These are phyloP conservation scores for Lizanozyma gosingica DNA, from an alignment of 1,139 yeast genomes.

Conservation along the genomic window DNA sequence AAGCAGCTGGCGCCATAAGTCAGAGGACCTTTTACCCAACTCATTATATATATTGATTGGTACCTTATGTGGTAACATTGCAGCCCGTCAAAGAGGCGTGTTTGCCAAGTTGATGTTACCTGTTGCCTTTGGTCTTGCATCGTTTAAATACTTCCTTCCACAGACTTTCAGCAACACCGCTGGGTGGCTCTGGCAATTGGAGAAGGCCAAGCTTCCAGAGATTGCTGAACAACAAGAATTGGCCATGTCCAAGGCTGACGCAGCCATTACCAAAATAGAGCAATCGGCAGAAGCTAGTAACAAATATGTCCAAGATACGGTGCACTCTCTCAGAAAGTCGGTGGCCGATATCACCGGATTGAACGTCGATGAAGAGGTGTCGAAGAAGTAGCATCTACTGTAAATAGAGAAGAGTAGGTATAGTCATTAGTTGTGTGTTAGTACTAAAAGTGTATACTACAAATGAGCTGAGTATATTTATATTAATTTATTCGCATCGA, in stretches of 20 bases:
- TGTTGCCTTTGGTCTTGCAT: slow-evolving; percentile 51
- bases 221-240: slow-evolving; percentile 58
- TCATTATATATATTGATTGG: slow-evolving; percentile 64
- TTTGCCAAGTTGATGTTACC: slow-evolving; percentile 57
- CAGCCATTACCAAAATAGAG: slow-evolving; percentile 35
- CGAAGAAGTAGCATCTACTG: slow-evolving; percentile 44
- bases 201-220: slow-evolving; percentile 54
- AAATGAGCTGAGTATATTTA: no score
- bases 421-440: no score
- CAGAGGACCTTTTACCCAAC: slow-evolving; percentile 74
- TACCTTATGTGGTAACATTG: slow-evolving; percentile 70
- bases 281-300: slow-evolving; percentile 28
- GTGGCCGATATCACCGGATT: slow-evolving; percentile 61
- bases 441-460: no score
- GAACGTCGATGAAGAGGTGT: slow-evolving; percentile 53
- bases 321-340: slow-evolving; percentile 36
- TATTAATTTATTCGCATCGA: no score
- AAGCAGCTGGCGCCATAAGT: slow-evolving; percentile 57
- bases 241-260: slow-evolving; percentile 38
- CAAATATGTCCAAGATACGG: slow-evolving; percentile 27
- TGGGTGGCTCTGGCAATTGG: slow-evolving; percentile 55
- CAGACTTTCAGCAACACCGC: slow-evolving; percentile 62
- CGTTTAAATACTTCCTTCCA: slow-evolving; percentile 74
- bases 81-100: slow-evolving; percentile 65
- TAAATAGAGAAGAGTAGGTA: no score